These are phyloP conservation scores for Fraxinus nigra DNA, from an alignment of 305 asterid species.

Conservation along the genomic window DNA sequence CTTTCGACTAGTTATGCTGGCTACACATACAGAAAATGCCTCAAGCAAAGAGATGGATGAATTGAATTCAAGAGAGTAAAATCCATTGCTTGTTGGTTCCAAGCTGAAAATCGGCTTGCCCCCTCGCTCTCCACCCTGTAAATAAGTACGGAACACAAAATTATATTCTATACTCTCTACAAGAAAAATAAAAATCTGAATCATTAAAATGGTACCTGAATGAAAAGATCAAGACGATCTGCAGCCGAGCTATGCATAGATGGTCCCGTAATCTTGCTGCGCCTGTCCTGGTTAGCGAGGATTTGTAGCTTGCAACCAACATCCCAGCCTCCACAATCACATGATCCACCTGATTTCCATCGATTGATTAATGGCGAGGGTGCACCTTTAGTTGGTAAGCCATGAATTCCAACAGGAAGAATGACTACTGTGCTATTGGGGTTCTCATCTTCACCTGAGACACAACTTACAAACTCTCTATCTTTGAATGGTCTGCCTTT, in stretches of 20 bases:
- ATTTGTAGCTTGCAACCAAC: slow-evolving; percentile 82
- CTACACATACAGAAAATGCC: slow-evolving; percentile 82
- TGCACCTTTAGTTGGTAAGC: slow-evolving; percentile 56
- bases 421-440: slow-evolving; percentile 44
- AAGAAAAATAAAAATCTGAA: not conserved
- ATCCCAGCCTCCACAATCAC: slow-evolving; percentile 99
- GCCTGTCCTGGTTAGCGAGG: slow-evolving; percentile 41
- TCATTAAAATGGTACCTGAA: slow-evolving; percentile 49
- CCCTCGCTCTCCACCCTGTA: slow-evolving; percentile 54
- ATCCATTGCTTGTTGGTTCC: slow-evolving; percentile 56
- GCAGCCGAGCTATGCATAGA: slow-evolving; percentile 24
- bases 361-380: slow-evolving; percentile 77
- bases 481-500: slow-evolving; percentile 16
- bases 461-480: slow-evolving; percentile 8
- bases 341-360: slow-evolving; percentile 78
- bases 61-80: slow-evolving; percentile 57
- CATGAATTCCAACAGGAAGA: slow-evolving; percentile 80
- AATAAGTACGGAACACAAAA: slow-evolving; percentile 9
- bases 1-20: slow-evolving; percentile 51
- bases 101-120: slow-evolving; percentile 60
- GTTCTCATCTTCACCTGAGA: slow-evolving; percentile 23
- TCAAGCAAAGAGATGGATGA: slow-evolving; percentile 63
- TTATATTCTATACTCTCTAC: not conserved
- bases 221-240: slow-evolving; percentile 48
- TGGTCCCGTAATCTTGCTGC: slow-evolving; percentile 20